Evolutionary conservation across 306 rosid genomes (phyloP), one percentile per base, ranked within the genome.

Genomic region (Acmispon strigosus): DNA sequence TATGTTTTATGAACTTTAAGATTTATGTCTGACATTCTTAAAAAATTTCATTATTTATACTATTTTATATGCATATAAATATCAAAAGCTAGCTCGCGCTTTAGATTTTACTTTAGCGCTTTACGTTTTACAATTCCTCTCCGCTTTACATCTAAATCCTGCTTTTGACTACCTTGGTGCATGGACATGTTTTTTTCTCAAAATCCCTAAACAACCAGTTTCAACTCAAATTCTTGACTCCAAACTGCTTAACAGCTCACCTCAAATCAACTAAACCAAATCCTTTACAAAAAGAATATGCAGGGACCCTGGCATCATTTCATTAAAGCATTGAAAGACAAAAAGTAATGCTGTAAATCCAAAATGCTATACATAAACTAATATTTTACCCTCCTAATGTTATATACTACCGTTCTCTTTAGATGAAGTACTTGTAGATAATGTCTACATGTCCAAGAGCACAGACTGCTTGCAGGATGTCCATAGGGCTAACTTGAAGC

Each of bases 401-500:
- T 58, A 44, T 44, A 60, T 15, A 3, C 61, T 48, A 15, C 6
- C 51, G 51, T 61, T 39, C 14, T 36, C 54, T 66, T 51, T 24
- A 48, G 20, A 16, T 44, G 19, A 53, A 22, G 13, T 22, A 54
- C 27, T 37, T 67, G 19, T 53, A 34, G 52, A 2, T n/a, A n/a
- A 22, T 1, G 65, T 39, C 69, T 59, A 53, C 18, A 57, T 32
- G 32, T 51, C 20, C 32, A 62, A 10, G 39, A 24, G 55, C n/a
- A 55, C 39, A 66, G 24, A 19, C 15, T 56, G 45, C 24, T 37
- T 17, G 60, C 14, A 22, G 61, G 39, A 58, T 50, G 70, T 58
- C 51, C 34, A 39, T n/a, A 11, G 44, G 15, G 53, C 71, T 70
- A 60, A 50, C 66, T 76, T 43, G 9, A 62, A 76, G 73, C 11